phyloP scores from a whole-genome alignment of 306 rosid genomes.

The Cercis canadensis region DNA sequence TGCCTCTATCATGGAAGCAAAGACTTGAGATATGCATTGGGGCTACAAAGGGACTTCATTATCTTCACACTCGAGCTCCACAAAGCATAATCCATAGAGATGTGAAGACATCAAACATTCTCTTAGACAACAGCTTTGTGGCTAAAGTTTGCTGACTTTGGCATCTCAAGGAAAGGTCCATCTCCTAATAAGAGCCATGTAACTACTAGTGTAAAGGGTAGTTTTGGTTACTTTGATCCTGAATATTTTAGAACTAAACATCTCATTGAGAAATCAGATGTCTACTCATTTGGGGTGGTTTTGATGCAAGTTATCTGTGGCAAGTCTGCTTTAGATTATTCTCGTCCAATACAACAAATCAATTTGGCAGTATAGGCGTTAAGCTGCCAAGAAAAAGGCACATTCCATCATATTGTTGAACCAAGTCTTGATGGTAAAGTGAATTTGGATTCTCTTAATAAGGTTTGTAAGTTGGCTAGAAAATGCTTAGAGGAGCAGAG shows the following conservation, averaged over 20 bases:
- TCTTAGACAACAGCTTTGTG: conserved; percentile 35
- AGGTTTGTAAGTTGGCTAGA: too few relatives aligned
- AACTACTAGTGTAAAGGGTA: conserved; percentile 44
- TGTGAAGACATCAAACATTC: background rate
- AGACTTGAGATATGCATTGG: background rate
- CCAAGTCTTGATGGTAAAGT: conserved; percentile 21
- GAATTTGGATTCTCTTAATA: too few relatives aligned
- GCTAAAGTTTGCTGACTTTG: conserved; percentile 51
- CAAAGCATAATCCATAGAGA: conserved; percentile 1
- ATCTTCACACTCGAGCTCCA: background rate
- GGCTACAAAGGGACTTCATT: background rate
- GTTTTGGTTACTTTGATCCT: conserved; percentile 42
- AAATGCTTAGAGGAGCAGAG: too few relatives aligned
- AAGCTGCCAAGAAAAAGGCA: too few relatives aligned
- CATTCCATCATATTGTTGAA: too few relatives aligned
- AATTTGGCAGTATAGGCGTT: too few relatives aligned
- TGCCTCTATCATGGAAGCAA: background rate
- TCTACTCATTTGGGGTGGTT: conserved; percentile 48
- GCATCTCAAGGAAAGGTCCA: conserved; percentile 33
- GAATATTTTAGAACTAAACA: conserved; percentile 33
- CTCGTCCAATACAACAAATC: background rate
- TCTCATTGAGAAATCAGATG: conserved; percentile 40
- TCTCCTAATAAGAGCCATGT: conserved; percentile 22
- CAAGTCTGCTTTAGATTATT: conserved; percentile 23
- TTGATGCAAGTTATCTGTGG: conserved; percentile 38